Base-by-base conservation (phyloP, 73 alveolate genomes). In the Tetrahymena borealis region DNA sequence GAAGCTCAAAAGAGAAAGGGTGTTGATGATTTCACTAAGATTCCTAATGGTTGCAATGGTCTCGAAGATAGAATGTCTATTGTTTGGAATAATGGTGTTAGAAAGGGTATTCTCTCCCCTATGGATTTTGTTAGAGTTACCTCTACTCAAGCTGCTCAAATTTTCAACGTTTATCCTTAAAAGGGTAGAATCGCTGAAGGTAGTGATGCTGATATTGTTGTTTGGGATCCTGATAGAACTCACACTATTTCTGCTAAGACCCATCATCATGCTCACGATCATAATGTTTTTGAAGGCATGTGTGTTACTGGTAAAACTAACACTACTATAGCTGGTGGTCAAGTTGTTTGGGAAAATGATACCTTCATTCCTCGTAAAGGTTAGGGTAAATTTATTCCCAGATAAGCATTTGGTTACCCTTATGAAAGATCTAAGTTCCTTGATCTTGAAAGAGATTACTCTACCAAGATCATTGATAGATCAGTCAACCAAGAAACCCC, bases 21-120 rank as follows among this genome's bases (percentile, higher is more conserved):
- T 60, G 38, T 79, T 41, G 94, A 96, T 16, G 91, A 93, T 78
- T 94, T 97, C 79, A 77, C 85, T 78, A 95, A 96, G 90, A 78
- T 96, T 39, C 99, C 99, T 0, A 96, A 97, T 91, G 99, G 99
- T 32, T 90, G 94, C 91, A 94, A 93, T 78, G 99, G 99, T 15
- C 93, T 97, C 38, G 99, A 97, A 91, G 97, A 97, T 85, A 96
- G 99, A 78, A 91, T 97, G 97, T 94, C 97, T 35, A 95, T 97
- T 60, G 91, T 96, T 90, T 97, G 97, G 96, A 93, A 90, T 79
- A 94, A 93, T 42, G 98, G 98, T 32, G 99, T 97, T 28, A 95
- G 92, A 40, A 95, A 93, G 94, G 97, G 97, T 38, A 95, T 94
- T 78, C 42, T 97, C 2, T 91, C 97, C 37, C 96, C 97, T 32